These are phyloP conservation scores for Trametes cingulata DNA, from an alignment of 768 basidiomycete species.

Conservation along the genomic window DNA sequence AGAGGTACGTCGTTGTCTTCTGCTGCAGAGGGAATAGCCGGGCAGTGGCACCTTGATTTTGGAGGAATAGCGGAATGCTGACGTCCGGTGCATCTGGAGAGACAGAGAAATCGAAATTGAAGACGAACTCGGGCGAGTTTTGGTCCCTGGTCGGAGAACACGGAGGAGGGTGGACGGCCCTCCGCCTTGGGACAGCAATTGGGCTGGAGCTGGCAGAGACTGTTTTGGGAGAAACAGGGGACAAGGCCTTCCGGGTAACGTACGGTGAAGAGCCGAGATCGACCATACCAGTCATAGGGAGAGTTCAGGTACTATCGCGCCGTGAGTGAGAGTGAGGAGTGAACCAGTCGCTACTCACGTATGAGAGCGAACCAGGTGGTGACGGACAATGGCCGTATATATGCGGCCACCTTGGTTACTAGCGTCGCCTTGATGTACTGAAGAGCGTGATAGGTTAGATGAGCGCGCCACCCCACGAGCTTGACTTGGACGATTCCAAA, in stretches of 20 bases:
- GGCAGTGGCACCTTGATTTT: slow-evolving; percentile 8
- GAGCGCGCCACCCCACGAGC: no score
- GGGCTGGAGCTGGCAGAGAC: not conserved
- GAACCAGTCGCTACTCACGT: no score
- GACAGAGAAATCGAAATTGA: slow-evolving; percentile 22
- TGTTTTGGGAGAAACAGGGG: not conserved
- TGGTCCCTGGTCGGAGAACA: slow-evolving; percentile 15
- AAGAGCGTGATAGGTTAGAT: no score
- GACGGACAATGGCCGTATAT: no score
- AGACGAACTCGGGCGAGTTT: slow-evolving; percentile 21
- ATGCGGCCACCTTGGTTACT: no score
- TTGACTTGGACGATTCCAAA: no score
- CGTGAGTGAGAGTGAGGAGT: not conserved
- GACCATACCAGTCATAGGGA: not conserved
- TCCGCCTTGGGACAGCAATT: slow-evolving; percentile 20
- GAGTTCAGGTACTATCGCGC: not conserved
- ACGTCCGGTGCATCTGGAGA: slow-evolving; percentile 7
- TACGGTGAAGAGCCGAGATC: not conserved
- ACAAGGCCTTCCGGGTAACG: not conserved
- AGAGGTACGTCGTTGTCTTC: not conserved
- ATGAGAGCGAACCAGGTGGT: no score
- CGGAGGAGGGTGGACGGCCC: slow-evolving; percentile 4
- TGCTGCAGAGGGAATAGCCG: slow-evolving; percentile 2
- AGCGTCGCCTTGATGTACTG: no score
- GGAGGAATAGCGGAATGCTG: slow-evolving; percentile 5